Evolutionary conservation across 345 rosid genomes (phyloP), one percentile per base, ranked within the genome.

Genomic region (Garcia nutans): DNA sequence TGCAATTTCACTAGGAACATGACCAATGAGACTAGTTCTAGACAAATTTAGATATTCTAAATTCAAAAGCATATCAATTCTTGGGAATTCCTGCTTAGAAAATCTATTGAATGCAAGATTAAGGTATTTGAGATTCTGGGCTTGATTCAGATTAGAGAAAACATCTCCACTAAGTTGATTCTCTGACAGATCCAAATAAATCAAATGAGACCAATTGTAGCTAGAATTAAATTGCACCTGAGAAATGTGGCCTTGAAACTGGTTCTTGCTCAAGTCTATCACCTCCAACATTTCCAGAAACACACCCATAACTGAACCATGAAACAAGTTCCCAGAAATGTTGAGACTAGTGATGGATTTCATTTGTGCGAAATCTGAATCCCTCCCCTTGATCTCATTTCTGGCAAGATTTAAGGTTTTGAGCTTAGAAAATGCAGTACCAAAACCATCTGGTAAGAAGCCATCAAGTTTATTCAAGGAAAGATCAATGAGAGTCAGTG

Each of bases 21-120:
- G 84, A 76, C 97, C 99, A 74, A 26, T 68, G 55, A 91, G 88
- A 77, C 85, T 79, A 66, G 92, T 84, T 68, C 76, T 88, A 8
- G 99, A 95, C 86, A 95, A 83, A 84, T 95, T 95, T 37, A 95
- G 93, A 80, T 86, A 85, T 75, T 90, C 91, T 83, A 95, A 80
- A 73, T 85, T 65, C 75, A 59, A 70, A 68, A 88, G 85, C 82
- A 66, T 61, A 71, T 83, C 83, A 23, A 90, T 77, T 74, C 64
- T 74, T 0, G 94, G 97, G 82, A 95, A 89, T 71, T 74, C 82
- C 23, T 85, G 91, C 76, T 82, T 81, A 76, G 69, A 71, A 78
- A 92, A 92, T 80, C 97, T 84, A 77, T 92, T 95, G 79, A 74
- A 83, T 58, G 99, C 99, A 65, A 95, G 89, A 86, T 84, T 92